Evolutionary conservation across 768 basidiomycete species (phyloP), one percentile per base, ranked within the genome.

Genomic region (Pleurotus sapidus): DNA sequence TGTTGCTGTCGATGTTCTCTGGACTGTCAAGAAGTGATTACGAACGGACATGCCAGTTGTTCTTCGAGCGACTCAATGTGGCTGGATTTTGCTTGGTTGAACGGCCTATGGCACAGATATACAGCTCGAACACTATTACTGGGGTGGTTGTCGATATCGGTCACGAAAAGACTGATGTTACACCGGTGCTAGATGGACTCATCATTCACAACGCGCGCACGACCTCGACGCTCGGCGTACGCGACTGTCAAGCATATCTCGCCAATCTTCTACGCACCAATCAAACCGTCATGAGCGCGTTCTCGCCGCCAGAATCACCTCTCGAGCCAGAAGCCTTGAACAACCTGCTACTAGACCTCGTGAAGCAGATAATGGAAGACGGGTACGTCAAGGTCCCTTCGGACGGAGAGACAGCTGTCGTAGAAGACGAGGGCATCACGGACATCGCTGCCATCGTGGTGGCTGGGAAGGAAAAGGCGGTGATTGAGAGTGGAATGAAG

Each of bases 51-150:
- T 89, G 87, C 63, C 92, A 89, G 65, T 79, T 91, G 39, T 92
- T 95, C 72, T 97, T 97, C 64, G 94, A 96, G 67, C 88, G 91
- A 23, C 91, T 95, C 81, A 94, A 95, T 66, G 88, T 89, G 24
- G 88, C 95, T 7, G 91, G 86, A 14, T 84, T 95, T 61, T 81
- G 83, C 55, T 78, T 95, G 62, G 76, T 94, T 49, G 89, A 95
- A 57, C 89, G 93, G 0, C 88, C 94, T 18, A 81, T 94, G 70
- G 83, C 91, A 7, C 91, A 94, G 62, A 74, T 95, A 45, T 95
- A 91, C 70, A 84, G 93, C 18, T 83, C 83, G 14, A 88, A 87
- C 61, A 78, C 78, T 56, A 77, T 91, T 57, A 83, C 72, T 55
- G 92, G 93, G 47, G 71, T 96, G 49, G 84, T 93, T 40, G 78